Base-by-base conservation (phyloP, 768 basidiomycete genomes). In the Inosperma sp. region DNA sequence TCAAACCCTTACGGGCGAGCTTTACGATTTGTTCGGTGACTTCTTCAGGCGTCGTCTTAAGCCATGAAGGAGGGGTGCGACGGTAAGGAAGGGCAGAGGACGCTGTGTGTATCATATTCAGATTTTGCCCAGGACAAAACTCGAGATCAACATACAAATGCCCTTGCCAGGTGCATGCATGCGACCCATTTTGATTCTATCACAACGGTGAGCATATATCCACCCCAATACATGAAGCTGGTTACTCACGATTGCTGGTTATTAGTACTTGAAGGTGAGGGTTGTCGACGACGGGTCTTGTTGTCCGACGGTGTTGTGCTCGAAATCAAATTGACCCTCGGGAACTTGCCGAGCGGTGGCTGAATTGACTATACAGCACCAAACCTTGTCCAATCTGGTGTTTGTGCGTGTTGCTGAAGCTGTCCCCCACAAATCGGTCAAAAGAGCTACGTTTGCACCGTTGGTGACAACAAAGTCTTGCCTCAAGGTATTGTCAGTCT, bases 101-200 rank as follows among this genome's bases (percentile, higher is more conserved):
- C 76, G 87, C 84, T 76, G 46, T 19, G 51, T 22, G 21, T 41
- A 8, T 30, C 37, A 26, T 12, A 52, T 16, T 51, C 35, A 23
- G 39, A 26, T 37, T 17, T 39, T 44, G 51, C 42, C 51, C 35
- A 49, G 50, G 55, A 48, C 21, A 37, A 48, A 35, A 27, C 17
- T 23, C n/a, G 48, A 37, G 19, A 21, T 40, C 34, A 51, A 83
- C 87, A 64, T 72, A 92, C 88, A 90, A 80, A 98, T 96, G 82
- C 94, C 95, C 92, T 98, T 98, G 75, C 93, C 93, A 74, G 93
- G 93, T 83, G 93, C 93, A 83, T 98, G 95, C 92, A 96, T 93
- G 69, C 93, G 92, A 89, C 87, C 89, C 89, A 92, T 92, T 75
- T 62, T 75, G 68, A 64, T 56, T 74, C 70, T 78, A 23, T 6